These are phyloP conservation scores for Peronospora farinosa DNA, from an alignment of 352 stramenopile species.

Conservation along the genomic window DNA sequence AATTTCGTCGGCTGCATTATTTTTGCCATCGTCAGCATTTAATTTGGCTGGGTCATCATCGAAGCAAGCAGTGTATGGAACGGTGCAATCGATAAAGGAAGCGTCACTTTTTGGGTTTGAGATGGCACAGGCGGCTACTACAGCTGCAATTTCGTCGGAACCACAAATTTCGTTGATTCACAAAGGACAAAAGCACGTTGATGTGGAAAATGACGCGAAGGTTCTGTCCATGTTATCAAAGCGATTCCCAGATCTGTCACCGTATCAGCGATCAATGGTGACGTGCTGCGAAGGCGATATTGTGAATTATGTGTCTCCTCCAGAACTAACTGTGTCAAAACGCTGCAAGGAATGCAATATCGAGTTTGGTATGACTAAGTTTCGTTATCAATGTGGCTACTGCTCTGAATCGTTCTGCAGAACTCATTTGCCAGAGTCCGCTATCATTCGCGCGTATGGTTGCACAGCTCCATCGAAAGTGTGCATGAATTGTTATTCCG, in stretches of 20 bases:
- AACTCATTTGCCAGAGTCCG: slow-evolving; percentile 53
- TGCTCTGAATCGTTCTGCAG: slow-evolving; percentile 75
- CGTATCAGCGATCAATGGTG: slow-evolving; percentile 64
- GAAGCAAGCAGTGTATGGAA: slow-evolving; percentile 59
- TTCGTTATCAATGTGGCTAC: slow-evolving; percentile 79
- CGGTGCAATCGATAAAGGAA: slow-evolving; percentile 69
- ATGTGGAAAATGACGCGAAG: slow-evolving; percentile 29
- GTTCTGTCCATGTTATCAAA: slow-evolving; percentile 70
- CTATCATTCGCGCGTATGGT: slow-evolving; percentile 61
- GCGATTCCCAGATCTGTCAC: slow-evolving; percentile 66
- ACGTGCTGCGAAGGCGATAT: slow-evolving; percentile 55
- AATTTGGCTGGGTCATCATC: slow-evolving; percentile 56
- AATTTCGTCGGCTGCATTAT: slow-evolving; percentile 50
- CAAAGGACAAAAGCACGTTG: slow-evolving; percentile 10
- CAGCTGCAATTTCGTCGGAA: slow-evolving; percentile 48
- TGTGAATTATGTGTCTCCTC: slow-evolving; percentile 43
- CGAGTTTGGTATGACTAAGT: slow-evolving; percentile 80
- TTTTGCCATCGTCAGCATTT: slow-evolving; percentile 56
- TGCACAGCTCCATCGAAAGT: slow-evolving; percentile 53
- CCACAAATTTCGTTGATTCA: slow-evolving; percentile 25
- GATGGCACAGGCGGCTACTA: slow-evolving; percentile 60
- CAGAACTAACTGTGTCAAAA: slow-evolving; percentile 56
- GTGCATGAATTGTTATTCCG: slow-evolving; percentile 62
- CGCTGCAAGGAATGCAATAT: slow-evolving; percentile 61
- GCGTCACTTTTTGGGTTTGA: slow-evolving; percentile 69